A percentile compares a stretch with the other conserved stretches of the same genome.
Evolutionary conservation across 805 yeast genomes (phyloP).

Genomic region (Yamadazyma paraphyllophila): DNA sequence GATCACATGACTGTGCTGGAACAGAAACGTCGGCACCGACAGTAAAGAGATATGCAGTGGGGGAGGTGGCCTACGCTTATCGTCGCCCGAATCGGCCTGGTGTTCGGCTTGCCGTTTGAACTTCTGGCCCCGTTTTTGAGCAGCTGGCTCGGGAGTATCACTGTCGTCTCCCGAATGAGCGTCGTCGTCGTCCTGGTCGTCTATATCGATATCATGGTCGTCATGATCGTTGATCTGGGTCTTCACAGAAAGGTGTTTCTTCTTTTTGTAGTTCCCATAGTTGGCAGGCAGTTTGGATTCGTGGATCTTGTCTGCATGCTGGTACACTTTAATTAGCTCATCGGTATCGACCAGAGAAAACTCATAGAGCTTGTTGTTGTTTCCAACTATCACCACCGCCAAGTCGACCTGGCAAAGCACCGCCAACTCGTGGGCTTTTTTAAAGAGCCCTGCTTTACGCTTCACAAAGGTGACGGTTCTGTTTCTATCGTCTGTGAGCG

Average conservation of each 20-base stretch:
- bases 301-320: conserved; percentile 33
- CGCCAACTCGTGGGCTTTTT: conserved; percentile 81
- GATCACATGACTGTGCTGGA: conserved; percentile 7
- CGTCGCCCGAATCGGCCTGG: not conserved
- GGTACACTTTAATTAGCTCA: conserved; percentile 24
- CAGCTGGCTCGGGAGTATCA: conserved; percentile 29
- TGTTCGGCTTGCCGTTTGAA: conserved; percentile 21
- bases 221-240: not conserved
- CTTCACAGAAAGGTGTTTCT: conserved; percentile 19
- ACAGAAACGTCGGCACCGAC: conserved; percentile 19
- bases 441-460: conserved; percentile 90
- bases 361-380: conserved; percentile 80
- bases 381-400: conserved; percentile 84
- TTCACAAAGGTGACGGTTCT: conserved; percentile 85
- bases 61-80: conserved; percentile 10
- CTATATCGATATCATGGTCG: conserved; percentile 17
- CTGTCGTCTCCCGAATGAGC: conserved; percentile 37
- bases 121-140: not conserved
- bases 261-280: conserved; percentile 58
- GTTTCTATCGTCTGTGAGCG: conserved; percentile 86
- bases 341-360: conserved; percentile 69
- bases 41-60: conserved; percentile 20
- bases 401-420: conserved; percentile 91
- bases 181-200: conserved; percentile 23
- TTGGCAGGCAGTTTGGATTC: conserved; percentile 66